Evolutionary conservation across 2,329 filamentous ascomycete species (phyloP), one percentile per base, ranked within the genome.

Genomic region (Aspergillus pseudoterreus): DNA sequence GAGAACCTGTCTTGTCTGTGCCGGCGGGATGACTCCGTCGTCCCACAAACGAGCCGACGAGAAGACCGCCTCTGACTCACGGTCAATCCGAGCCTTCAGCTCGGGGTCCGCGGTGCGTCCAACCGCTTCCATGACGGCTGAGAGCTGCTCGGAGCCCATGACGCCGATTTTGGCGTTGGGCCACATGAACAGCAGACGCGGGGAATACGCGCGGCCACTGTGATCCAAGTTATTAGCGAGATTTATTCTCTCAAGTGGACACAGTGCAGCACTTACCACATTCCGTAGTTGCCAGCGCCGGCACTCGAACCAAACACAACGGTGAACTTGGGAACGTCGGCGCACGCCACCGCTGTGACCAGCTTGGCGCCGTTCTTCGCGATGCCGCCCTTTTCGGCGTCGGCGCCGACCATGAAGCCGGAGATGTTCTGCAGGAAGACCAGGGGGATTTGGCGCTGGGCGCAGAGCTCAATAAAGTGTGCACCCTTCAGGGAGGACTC

Each of bases 321-420:
- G 0, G 94, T 99, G 67, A 97, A 92, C 72, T 99, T 97, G 60
- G 94, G 92, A 39, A 97, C 92, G 59, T 94, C 84, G 4, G 92
- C 92, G 67, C 92, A 96, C 8, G 91, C 90, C 10, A 97, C 94
- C 6, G 92, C 94, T 2, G 91, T 95, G 24, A 97, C 94, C 15
- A 99, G 83, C 75, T 99, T 97, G 5, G 94, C 94, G 38, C 94
- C 94, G 66, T 97, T 95, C 79, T 97, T 97, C 49, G 94, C 94
- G 62, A 99, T 97, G 11, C 94, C 94, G 47, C 92, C 92, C 49
- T 88, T 87, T 74, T 99, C 94, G 0, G 92, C 91, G 63, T 94
- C 90, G 15, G 84, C 82, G 41, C 94, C 94, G 30, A 99, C 94
- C 94, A 99, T 99, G 81, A 99, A 99, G 41, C 94, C 94, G 5